Percentiles rank a stretch among this genome's conserved stretches.
phyloP scores from a whole-genome alignment of 345 rosid genomes.

The Erysimum cheiranthoides region DNA sequence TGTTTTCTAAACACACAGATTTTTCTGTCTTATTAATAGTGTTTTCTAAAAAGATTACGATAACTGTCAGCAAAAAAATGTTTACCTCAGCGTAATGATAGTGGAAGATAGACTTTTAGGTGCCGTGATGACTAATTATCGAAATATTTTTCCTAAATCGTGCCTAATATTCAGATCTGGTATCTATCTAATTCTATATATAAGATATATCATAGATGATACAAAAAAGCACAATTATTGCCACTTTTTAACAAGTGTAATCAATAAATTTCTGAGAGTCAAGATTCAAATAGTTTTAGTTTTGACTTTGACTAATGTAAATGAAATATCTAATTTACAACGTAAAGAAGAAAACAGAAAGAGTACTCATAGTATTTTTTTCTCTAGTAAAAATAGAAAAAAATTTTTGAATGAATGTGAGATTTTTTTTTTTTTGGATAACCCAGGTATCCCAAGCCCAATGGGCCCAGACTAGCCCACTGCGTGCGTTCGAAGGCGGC shows the following conservation, averaged over 20 bases:
- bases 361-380: no score
- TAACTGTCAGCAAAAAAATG: slow-evolving; percentile 9
- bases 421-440: no score
- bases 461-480: no score
- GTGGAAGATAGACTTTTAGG: slow-evolving; percentile 35
- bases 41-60: neutral
- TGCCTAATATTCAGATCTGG: slow-evolving; percentile 37
- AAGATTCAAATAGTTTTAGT: slow-evolving; percentile 4
- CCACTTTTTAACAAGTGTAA: neutral
- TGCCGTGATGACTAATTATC: slow-evolving; percentile 26
- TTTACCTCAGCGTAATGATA: slow-evolving; percentile 19
- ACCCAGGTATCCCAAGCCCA: no score
- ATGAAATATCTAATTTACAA: neutral
- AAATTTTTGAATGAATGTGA: no score
- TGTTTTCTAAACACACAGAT: no score
- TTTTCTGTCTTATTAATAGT: neutral
- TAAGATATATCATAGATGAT: slow-evolving; percentile 5
- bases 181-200: slow-evolving; percentile 16
- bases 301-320: neutral
- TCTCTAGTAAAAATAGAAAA: no score
- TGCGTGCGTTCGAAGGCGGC: no score
- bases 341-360: no score
- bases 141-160: neutral
- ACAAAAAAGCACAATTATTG: slow-evolving; percentile 5
- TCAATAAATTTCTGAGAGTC: neutral